Percentiles rank a stretch among this genome's conserved stretches.
These are phyloP conservation scores for Curvularia sp. DNA, from an alignment of 2,329 filamentous ascomycete species.

Conservation along the genomic window DNA sequence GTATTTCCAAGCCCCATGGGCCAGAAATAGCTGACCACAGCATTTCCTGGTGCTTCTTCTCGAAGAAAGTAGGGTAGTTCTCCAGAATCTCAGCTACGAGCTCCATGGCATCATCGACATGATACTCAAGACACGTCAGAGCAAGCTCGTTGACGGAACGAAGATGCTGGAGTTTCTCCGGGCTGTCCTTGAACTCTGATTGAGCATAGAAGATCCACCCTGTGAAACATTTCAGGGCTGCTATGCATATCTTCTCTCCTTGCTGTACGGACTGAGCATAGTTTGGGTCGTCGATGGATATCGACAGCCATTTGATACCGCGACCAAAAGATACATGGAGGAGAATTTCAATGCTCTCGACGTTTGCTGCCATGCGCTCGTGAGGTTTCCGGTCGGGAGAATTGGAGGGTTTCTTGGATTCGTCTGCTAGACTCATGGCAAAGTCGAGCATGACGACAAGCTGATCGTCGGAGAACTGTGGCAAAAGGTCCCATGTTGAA, in stretches of 20 bases:
- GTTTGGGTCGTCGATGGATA: constrained; percentile 30
- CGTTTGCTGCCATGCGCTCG: constrained; percentile 60
- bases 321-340: constrained; percentile 53
- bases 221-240: constrained; percentile 46
- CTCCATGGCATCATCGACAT: constrained; percentile 56
- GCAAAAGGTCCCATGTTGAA: constrained; percentile 55
- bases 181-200: constrained; percentile 64
- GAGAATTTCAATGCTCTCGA: constrained; percentile 58
- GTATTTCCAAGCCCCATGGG: constrained; percentile 46
- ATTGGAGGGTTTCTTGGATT: constrained; percentile 72
- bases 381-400: constrained; percentile 60
- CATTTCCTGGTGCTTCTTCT: constrained; percentile 41
- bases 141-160: constrained; percentile 66
- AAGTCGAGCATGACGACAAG: constrained; percentile 70
- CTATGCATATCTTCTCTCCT: constrained; percentile 44
- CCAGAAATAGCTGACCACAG: constrained; percentile 45
- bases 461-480: constrained; percentile 58
- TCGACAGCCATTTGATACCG: constrained; percentile 44
- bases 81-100: constrained; percentile 47
- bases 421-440: constrained; percentile 67
- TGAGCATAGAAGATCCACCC: constrained; percentile 79
- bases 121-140: constrained; percentile 66
- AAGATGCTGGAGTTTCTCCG: constrained; percentile 65
- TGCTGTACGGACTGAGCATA: constrained; percentile 32
- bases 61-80: constrained; percentile 46